These are phyloP conservation scores for Paracorniculantispora psalliotae DNA, from an alignment of 2,329 filamentous ascomycete genomes.

Conservation along the genomic window DNA sequence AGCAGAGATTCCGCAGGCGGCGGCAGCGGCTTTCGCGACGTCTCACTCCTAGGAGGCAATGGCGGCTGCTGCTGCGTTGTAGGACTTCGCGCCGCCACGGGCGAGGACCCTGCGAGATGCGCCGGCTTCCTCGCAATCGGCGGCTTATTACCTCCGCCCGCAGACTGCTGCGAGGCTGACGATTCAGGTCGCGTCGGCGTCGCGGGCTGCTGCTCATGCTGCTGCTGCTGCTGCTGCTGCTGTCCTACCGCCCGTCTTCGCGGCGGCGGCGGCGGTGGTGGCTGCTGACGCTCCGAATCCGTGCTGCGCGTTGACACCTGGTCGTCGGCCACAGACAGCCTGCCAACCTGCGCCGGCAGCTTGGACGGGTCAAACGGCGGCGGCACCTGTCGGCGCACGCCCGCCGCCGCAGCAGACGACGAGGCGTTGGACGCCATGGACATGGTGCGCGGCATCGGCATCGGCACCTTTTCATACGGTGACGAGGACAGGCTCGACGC, in stretches of 20 bases:
- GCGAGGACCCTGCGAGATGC: constrained; percentile 36
- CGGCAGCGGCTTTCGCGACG: background rate
- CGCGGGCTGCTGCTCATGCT: no score
- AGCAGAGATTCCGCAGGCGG: constrained; percentile 4
- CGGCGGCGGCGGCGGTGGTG: constrained; percentile 25
- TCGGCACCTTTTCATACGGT: constrained; percentile 53
- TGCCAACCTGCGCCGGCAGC: constrained; percentile 42
- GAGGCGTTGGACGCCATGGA: constrained; percentile 40
- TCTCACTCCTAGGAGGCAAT: background rate
- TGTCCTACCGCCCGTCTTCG: constrained; percentile 20
- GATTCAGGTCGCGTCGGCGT: constrained; percentile 21
- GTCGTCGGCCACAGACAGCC: constrained; percentile 38
- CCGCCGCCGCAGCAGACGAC: no score
- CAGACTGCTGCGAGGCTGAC: constrained; percentile 26
- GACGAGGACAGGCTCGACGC: constrained; percentile 55
- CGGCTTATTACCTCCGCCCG: constrained; percentile 31
- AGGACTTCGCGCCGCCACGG: constrained; percentile 23
- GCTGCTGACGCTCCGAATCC: constrained; percentile 8
- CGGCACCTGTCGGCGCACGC: constrained; percentile 46
- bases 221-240: constrained; percentile 28
- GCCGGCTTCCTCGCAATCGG: constrained; percentile 60
- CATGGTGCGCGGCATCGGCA: constrained; percentile 38
- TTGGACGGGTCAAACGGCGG: constrained; percentile 44
- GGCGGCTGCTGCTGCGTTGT: background rate
- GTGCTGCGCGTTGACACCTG: background rate